Conservation (phyloP, 768 basidiomycete species). For the Suillus americanus region DNA sequence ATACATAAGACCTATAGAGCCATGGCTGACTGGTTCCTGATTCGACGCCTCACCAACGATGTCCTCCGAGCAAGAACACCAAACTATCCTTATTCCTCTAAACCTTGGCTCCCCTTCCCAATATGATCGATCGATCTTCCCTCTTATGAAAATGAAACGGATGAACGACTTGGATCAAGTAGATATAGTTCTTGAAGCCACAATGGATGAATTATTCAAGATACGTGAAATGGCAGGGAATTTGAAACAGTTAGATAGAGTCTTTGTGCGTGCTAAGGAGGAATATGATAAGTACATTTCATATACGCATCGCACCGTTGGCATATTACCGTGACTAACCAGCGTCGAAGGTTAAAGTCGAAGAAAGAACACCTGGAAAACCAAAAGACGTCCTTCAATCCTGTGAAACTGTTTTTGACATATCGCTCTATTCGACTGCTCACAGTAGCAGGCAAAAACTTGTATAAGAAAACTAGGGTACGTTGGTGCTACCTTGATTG, state of each 20-base stretch:
- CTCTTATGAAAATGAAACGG: neutral
- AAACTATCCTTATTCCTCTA: slow-evolving; percentile 7
- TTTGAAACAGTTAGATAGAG: neutral
- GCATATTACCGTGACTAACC: neutral
- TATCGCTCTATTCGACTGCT: neutral
- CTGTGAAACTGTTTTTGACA: neutral
- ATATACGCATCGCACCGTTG: neutral
- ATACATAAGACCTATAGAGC: neutral
- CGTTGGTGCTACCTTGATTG: neutral
- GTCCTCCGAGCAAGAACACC: slow-evolving; percentile 3
- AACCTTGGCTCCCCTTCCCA: slow-evolving; percentile 5
- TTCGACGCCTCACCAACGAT: neutral
- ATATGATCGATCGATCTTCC: slow-evolving; percentile 1
- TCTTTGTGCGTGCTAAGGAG: slow-evolving; percentile 2
- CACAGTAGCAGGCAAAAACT: neutral
- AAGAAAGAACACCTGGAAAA: neutral
- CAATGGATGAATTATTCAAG: slow-evolving; percentile 10
- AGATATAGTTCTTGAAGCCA: slow-evolving; percentile 9
- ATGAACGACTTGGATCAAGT: slow-evolving; percentile 4
- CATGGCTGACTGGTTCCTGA: neutral
- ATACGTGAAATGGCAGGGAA: slow-evolving; percentile 4
- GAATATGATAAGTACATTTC: slow-evolving; percentile 8
- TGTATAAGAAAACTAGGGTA: neutral
- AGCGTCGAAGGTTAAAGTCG: neutral
- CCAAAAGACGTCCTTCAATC: neutral